Evolutionary conservation across 2,329 filamentous ascomycete species (phyloP).

Genomic region (Exophiala viscosa): DNA sequence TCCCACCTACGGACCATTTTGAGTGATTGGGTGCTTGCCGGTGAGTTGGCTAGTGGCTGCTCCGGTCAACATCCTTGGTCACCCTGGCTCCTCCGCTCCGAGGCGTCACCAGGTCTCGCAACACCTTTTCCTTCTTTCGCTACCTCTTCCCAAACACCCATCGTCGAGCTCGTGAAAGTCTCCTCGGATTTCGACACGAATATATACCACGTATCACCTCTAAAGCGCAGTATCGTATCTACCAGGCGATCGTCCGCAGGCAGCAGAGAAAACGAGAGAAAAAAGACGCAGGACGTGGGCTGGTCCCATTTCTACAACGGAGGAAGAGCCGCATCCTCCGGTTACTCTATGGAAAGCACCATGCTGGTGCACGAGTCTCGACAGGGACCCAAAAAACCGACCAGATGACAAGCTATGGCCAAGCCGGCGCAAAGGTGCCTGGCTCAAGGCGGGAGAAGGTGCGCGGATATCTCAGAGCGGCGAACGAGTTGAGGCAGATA

Average conservation of each 20-base stretch:
- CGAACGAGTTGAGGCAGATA: slow-evolving; percentile 66
- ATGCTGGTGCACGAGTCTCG: slow-evolving; percentile 14
- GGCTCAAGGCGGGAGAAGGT: slow-evolving; percentile 76
- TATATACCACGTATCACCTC: slow-evolving; percentile 68
- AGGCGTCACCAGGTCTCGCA: slow-evolving; percentile 17
- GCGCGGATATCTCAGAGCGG: slow-evolving; percentile 67
- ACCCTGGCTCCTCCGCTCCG: slow-evolving; percentile 20
- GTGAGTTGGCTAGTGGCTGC: no score
- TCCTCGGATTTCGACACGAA: slow-evolving; percentile 70
- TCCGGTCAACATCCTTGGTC: not conserved
- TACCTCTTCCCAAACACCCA: slow-evolving; percentile 66
- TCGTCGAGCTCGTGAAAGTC: slow-evolving; percentile 60
- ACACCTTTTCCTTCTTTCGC: slow-evolving; percentile 50
- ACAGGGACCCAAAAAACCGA: slow-evolving; percentile 20
- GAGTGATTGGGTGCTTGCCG: no score
- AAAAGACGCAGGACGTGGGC: slow-evolving; percentile 46
- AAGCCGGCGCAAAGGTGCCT: slow-evolving; percentile 46
- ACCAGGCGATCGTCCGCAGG: slow-evolving; percentile 65
- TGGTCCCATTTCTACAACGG: slow-evolving; percentile 41
- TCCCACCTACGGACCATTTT: no score
- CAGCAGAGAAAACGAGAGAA: slow-evolving; percentile 55
- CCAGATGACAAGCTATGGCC: slow-evolving; percentile 26
- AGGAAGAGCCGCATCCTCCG: slow-evolving; percentile 34
- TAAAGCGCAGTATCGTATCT: slow-evolving; percentile 70
- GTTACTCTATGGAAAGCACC: slow-evolving; percentile 29